Evolutionary conservation across 2,329 filamentous ascomycete genomes (phyloP).

Genomic region (Madurella fahalii): DNA sequence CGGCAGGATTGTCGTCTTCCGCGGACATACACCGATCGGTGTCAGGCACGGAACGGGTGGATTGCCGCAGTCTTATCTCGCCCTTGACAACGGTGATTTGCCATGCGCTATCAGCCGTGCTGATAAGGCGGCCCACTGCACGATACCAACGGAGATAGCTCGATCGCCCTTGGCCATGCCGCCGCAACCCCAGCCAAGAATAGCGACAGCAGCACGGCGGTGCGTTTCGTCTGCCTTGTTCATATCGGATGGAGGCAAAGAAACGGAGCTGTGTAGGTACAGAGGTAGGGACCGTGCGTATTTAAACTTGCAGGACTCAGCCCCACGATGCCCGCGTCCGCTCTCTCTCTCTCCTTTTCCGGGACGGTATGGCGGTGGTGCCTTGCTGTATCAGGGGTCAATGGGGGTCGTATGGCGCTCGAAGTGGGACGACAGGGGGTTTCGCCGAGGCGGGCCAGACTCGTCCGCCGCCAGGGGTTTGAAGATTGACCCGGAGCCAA

Average conservation of each 20-base stretch:
- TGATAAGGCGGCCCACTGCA: constrained; percentile 23
- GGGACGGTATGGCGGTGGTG: neutral
- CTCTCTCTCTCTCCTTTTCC: neutral
- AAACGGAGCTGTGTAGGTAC: neutral
- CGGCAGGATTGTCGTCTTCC: constrained; percentile 10
- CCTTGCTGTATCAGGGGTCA: neutral
- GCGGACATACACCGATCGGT: constrained; percentile 20
- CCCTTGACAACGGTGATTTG: constrained; percentile 13
- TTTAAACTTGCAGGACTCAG: neutral
- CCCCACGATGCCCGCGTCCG: too few species aligned
- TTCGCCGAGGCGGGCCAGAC: neutral
- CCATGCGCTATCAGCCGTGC: constrained; percentile 19
- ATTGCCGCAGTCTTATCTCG: constrained; percentile 21
- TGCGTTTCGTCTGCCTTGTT: neutral
- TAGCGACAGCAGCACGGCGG: neutral
- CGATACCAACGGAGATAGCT: constrained; percentile 24
- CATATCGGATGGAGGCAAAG: neutral
- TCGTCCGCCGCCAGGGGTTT: neutral
- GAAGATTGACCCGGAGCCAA: constrained; percentile 4
- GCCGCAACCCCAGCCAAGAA: neutral
- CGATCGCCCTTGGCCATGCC: neutral
- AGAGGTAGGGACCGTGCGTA: neutral
- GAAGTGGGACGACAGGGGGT: constrained; percentile 3
- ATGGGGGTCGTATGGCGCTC: neutral
- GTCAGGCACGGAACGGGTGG: constrained; percentile 9